Percentiles rank a stretch among this genome's conserved stretches.
phyloP scores from a whole-genome alignment of 2,329 filamentous ascomycete genomes.

The Diplodia scrobiculata region DNA sequence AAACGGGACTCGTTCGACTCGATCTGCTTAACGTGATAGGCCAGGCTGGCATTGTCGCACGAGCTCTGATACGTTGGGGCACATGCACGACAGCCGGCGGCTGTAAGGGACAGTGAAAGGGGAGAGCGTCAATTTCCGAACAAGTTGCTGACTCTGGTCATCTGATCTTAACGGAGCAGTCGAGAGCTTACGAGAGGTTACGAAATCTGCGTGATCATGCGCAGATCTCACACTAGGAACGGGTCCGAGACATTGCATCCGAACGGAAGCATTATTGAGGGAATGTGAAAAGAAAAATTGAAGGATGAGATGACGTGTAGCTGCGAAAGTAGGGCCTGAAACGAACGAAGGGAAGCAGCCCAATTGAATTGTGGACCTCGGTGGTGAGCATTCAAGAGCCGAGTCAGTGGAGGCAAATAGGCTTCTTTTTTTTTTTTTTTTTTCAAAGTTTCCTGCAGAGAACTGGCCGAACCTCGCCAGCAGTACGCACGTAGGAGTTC shows the following conservation, averaged over 20 bases:
- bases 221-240: not conserved
- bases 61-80: no score
- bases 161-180: not conserved
- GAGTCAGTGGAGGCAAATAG: conserved; percentile 12
- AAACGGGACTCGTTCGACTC: no score
- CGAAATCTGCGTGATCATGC: not conserved
- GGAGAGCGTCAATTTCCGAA: not conserved
- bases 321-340: not conserved
- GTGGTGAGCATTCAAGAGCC: not conserved
- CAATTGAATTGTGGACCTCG: not conserved
- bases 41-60: no score
- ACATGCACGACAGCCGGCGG: no score
- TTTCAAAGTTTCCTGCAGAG: not conserved
- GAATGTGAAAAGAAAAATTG: not conserved
- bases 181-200: not conserved
- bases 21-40: no score
- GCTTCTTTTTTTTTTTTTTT: not conserved
- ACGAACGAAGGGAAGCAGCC: not conserved
- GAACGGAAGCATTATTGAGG: not conserved
- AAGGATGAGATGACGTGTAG: not conserved
- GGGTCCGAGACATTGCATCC: not conserved
- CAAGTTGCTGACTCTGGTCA: not conserved
- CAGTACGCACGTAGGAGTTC: not conserved
- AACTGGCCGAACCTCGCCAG: not conserved
- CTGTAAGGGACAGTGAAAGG: no score